Percentiles rank a stretch among this genome's conserved stretches.
phyloP scores from a whole-genome alignment of 2,329 filamentous ascomycete genomes.

The Ophiostoma perfectum region DNA sequence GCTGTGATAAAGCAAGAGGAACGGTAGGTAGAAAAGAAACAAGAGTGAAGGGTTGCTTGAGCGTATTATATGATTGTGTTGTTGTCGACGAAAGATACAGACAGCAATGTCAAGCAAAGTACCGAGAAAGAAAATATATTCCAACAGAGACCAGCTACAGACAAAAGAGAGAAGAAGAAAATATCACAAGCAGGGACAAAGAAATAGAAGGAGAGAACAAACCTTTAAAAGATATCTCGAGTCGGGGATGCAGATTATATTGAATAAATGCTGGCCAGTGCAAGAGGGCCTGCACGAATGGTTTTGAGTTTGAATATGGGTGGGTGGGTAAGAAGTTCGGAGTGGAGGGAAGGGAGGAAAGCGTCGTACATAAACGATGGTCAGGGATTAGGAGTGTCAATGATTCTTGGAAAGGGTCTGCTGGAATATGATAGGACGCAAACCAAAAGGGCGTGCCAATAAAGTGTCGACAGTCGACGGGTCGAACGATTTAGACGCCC shows the following conservation, averaged over 20 bases:
- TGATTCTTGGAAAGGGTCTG: constrained; percentile 26
- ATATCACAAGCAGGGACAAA: constrained; percentile 28
- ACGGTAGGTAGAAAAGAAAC: background rate
- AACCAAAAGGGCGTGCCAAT: constrained; percentile 33
- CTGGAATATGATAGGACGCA: constrained; percentile 41
- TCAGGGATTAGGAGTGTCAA: constrained; percentile 34
- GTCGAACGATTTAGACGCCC: constrained; percentile 45
- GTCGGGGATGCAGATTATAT: constrained; percentile 46
- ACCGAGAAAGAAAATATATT: constrained; percentile 31
- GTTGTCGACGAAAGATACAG: constrained; percentile 21
- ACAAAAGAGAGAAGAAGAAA: constrained; percentile 42
- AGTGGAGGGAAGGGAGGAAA: constrained; percentile 33
- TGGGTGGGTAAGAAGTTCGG: constrained; percentile 29
- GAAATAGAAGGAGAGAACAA: constrained; percentile 33
- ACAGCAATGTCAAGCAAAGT: constrained; percentile 10
- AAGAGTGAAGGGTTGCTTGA: background rate
- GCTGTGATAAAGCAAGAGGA: constrained; percentile 17
- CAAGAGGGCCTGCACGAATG: constrained; percentile 21
- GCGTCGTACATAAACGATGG: constrained; percentile 34
- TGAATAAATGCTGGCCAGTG: constrained; percentile 42
- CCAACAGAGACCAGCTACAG: constrained; percentile 31
- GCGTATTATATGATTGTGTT: constrained; percentile 2
- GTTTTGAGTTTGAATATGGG: constrained; percentile 20
- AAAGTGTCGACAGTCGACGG: constrained; percentile 32
- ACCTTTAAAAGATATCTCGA: constrained; percentile 26